phyloP scores from a whole-genome alignment of 768 basidiomycete species.

The Pisolithus tinctorius region DNA sequence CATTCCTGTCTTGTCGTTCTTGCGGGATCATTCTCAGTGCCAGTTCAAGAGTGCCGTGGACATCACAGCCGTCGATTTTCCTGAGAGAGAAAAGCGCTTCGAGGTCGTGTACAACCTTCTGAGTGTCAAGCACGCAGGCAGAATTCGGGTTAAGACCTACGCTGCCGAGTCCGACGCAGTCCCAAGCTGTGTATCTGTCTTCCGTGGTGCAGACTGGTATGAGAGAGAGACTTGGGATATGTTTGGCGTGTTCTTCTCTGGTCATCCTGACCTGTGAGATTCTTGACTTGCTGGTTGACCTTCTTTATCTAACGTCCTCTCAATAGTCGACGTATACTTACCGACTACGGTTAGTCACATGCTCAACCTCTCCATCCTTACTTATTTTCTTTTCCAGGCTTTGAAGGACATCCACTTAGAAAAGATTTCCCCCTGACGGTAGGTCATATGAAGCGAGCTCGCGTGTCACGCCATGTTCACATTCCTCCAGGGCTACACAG shows the following conservation, averaged over 20 bases:
- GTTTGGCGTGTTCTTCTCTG: conserved; percentile 93
- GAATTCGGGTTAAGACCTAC: conserved; percentile 96
- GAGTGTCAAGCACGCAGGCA: conserved; percentile 67
- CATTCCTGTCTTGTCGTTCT: conserved; percentile 81
- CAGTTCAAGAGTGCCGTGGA: conserved; percentile 93
- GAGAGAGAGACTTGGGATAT: conserved; percentile 98
- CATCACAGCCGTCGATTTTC: conserved; percentile 93
- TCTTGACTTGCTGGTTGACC: conserved; percentile 1
- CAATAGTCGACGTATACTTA: conserved; percentile 86
- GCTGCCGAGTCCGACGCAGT: conserved; percentile 90
- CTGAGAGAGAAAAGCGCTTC: conserved; percentile 87
- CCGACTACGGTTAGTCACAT: conserved; percentile 76
- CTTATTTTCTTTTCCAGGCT: conserved; percentile 42
- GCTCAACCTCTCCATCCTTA: background rate
- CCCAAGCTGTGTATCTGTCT: conserved; percentile 73
- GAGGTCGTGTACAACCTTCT: conserved; percentile 96
- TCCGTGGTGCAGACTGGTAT: conserved; percentile 96
- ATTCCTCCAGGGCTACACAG: conserved; percentile 82
- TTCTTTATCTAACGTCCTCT: conserved; percentile 8
- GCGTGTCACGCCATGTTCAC: background rate
- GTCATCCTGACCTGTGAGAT: conserved; percentile 91
- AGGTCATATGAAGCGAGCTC: conserved; percentile 19
- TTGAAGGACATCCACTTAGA: conserved; percentile 94
- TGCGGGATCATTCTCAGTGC: conserved; percentile 92
- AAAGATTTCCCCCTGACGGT: conserved; percentile 99